Conservation (phyloP, 2,329 filamentous ascomycete species). For the Botrytis porri region DNA sequence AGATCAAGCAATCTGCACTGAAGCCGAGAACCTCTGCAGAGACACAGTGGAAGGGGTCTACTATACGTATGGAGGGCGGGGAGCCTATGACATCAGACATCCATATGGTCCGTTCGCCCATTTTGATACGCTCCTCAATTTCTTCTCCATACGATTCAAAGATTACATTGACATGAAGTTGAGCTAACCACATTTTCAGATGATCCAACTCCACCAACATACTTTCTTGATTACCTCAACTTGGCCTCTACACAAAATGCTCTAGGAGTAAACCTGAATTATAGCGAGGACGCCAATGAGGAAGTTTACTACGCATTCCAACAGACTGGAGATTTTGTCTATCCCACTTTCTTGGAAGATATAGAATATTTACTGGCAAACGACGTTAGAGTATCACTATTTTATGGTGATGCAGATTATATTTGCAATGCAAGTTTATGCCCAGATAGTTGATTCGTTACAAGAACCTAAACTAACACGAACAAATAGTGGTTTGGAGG, state of each 20-base stretch:
- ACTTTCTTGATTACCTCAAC: slow-evolving; percentile 44
- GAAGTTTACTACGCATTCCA: slow-evolving; percentile 47
- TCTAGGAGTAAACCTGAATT: slow-evolving; percentile 22
- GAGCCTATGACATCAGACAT: slow-evolving; percentile 52
- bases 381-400: slow-evolving; percentile 50
- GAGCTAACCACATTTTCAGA: slow-evolving; percentile 23
- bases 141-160: background rate
- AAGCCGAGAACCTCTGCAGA: slow-evolving; percentile 53
- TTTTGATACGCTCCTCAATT: background rate
- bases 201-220: slow-evolving; percentile 50
- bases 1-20: slow-evolving; percentile 45
- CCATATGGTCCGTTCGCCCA: slow-evolving; percentile 33
- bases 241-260: slow-evolving; percentile 17
- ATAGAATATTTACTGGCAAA: slow-evolving; percentile 46
- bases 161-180: background rate
- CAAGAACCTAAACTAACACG: slow-evolving; percentile 9
- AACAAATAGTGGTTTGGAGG: slow-evolving; percentile 50
- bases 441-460: background rate
- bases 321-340: slow-evolving; percentile 56
- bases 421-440: slow-evolving; percentile 27
- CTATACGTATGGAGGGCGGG: slow-evolving; percentile 40
- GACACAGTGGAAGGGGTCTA: slow-evolving; percentile 51
- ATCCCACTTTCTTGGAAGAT: slow-evolving; percentile 53
- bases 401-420: slow-evolving; percentile 53
- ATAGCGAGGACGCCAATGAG: slow-evolving; percentile 30